Base-by-base conservation (phyloP, 2,329 filamentous ascomycete species). In the Penicillium nordicum region DNA sequence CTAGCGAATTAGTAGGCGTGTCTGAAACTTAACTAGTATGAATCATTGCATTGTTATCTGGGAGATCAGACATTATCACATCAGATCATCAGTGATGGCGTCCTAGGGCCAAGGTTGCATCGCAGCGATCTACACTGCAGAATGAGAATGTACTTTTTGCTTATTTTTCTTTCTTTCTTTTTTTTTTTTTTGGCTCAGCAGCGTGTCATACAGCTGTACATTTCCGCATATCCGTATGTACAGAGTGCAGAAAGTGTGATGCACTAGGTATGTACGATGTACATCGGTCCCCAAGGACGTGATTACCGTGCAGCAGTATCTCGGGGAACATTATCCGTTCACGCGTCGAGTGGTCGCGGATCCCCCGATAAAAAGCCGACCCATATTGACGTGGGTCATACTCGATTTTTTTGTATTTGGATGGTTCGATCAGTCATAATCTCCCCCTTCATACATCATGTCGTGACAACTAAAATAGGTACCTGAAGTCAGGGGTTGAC, bases 271-370 rank as follows among this genome's bases (percentile, higher is more conserved):
- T 36, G 44, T 46, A 46, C 18, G 30, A 34, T 36, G 42, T 18
- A 37, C 21, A 45, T 41, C 23, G n/a, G 23, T 27, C 41, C 54
- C 52, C 30, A 54, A 51, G 43, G 55, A 43, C 23, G 4, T 30
- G 32, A 46, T 32, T 52, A 44, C 53, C 53, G 46, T 55, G 52
- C 40, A 54, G 49, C 45, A 50, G 53, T 42, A 55, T 42, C 56
- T 54, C 55, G 45, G 63, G 61, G 59, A 53, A 53, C 42, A 57
- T 51, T 36, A 61, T 44, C 53, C 59, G 48, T 55, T 57, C 44
- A 29, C 11, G n/a, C 32, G 41, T 40, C 44, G 25, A 65, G 50
- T 64, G 59, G 58, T 29, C 47, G 64, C 64, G 64, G 63, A 64
- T 64, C 44, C 18, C 18, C 45, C 29, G 41, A 30, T 11, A 42